phyloP scores from a whole-genome alignment of 495 filamentous ascomycete genomes.

The Acidiella bohemica region DNA sequence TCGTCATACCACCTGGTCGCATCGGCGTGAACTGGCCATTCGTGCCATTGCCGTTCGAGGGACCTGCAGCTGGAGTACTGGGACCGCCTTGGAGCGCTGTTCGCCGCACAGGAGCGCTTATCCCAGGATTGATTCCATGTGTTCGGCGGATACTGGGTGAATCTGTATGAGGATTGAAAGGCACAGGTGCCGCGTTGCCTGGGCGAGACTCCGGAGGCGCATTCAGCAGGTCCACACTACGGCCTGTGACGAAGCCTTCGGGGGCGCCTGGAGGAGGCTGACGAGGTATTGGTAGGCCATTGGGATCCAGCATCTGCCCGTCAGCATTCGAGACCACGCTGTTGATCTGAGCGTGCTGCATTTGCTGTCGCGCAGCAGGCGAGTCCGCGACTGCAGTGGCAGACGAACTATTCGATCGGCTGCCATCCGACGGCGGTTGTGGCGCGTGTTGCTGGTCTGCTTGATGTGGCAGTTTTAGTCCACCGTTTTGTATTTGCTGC shows the following conservation, averaged over 20 bases:
- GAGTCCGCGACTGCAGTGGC: slow-evolving; percentile 11
- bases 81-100: neutral
- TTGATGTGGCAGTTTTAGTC: neutral
- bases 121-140: slow-evolving; percentile 71
- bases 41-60: slow-evolving; percentile 17
- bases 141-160: slow-evolving; percentile 83
- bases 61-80: slow-evolving; percentile 2
- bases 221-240: slow-evolving; percentile 41
- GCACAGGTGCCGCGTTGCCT: slow-evolving; percentile 35
- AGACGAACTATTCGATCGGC: slow-evolving; percentile 15
- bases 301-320: neutral
- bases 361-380: slow-evolving; percentile 1
- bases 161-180: slow-evolving; percentile 76
- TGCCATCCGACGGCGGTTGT: neutral
- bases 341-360: slow-evolving; percentile 1
- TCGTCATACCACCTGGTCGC: no score
- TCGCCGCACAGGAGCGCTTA: slow-evolving; percentile 46
- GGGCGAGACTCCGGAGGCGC: slow-evolving; percentile 17
- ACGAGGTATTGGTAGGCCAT: slow-evolving; percentile 6
- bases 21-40: no score
- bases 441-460: neutral
- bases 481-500: neutral
- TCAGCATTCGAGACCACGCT: neutral
- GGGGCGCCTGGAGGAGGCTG: slow-evolving; percentile 13
- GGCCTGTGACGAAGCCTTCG: slow-evolving; percentile 61